Percentiles rank a stretch among this genome's conserved stretches.
These are phyloP conservation scores for Pichia kluyveri DNA, from an alignment of 805 yeast genomes.

Conservation along the genomic window DNA sequence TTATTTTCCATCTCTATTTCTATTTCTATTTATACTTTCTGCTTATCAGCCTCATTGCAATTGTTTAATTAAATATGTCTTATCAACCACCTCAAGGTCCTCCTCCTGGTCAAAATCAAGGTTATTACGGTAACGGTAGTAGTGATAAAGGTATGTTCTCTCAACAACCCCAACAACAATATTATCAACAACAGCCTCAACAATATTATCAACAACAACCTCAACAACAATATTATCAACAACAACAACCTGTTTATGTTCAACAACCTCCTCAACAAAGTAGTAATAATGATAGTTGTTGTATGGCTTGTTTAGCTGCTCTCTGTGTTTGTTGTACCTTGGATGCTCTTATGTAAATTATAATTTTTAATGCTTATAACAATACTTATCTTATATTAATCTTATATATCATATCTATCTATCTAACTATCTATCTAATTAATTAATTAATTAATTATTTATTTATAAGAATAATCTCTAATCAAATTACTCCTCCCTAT, in stretches of 20 bases:
- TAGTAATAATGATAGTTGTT: slow-evolving; percentile 32
- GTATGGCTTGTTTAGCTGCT: slow-evolving; percentile 46
- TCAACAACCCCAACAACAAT: slow-evolving; percentile 23
- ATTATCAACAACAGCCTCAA: slow-evolving; percentile 19
- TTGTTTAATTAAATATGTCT: slow-evolving; percentile 1
- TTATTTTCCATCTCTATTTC: too few species aligned
- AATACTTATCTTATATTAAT: neutral
- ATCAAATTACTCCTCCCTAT: too few species aligned
- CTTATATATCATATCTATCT: too few species aligned
- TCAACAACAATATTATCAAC: slow-evolving; percentile 27
- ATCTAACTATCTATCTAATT: neutral
- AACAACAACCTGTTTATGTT: slow-evolving; percentile 43
- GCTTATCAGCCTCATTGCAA: too few species aligned
- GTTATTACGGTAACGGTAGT: slow-evolving; percentile 22
- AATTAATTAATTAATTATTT: too few species aligned
- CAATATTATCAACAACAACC: slow-evolving; percentile 27
- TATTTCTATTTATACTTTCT: too few species aligned
- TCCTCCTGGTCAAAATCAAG: slow-evolving; percentile 11
- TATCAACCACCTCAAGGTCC: slow-evolving; percentile 8
- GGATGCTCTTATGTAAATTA: slow-evolving; percentile 36
- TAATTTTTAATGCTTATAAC: neutral
- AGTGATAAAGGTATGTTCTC: slow-evolving; percentile 8
- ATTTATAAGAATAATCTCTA: too few species aligned
- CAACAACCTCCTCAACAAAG: slow-evolving; percentile 40
- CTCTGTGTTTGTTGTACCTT: slow-evolving; percentile 48